Base-by-base conservation (phyloP, 176 grass and related monocot species). In the maize (Zea mays) region DNA sequence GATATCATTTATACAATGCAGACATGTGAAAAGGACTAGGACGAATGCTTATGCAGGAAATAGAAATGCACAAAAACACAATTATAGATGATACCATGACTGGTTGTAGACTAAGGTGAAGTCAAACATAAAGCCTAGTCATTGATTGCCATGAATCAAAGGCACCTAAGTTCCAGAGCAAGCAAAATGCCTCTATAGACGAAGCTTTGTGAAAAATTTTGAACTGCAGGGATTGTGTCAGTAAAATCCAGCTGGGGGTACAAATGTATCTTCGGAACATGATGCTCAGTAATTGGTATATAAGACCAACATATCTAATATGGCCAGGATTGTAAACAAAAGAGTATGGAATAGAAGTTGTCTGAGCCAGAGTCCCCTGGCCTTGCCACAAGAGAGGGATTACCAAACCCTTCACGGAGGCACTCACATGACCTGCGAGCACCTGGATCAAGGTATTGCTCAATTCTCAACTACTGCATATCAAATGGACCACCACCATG, bases 161-260 rank as follows among this genome's bases (percentile, higher is more conserved):
- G 16, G n/a, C 20, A 35, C 5, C 19, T 49, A 13, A 68, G 40
- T 68, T 75, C 70, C 70, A 50, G 33, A n/a, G 34, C 9, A 51
- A 10, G 3, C 12, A 75, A 42, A 56, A 67, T 84, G 77, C 48
- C 49, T 71, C 50, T 65, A 50, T 71, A 40, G 34, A 76, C 63
- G 42, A 88, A 80, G 27, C n/a, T 84, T 57, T 80, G 51, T 62
- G 39, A 56, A 35, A 79, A 79, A 74, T 39, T 57, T 27, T 48
- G 34, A 80, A 48, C 46, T 37, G 45, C 17, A 8, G 5, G 62
- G 3, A 4, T 39, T 71, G 47, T 20, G 57, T 49, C 11, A 13
- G 34, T 44, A 62, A 62, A 77, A 62, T 62, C 37, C 52, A 19
- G 7, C 6, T 37, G 17, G 37, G 10, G 69, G 44, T 45, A 52